Evolutionary conservation across 2,329 filamentous ascomycete species (phyloP).

Genomic region (Phoma herbarum): DNA sequence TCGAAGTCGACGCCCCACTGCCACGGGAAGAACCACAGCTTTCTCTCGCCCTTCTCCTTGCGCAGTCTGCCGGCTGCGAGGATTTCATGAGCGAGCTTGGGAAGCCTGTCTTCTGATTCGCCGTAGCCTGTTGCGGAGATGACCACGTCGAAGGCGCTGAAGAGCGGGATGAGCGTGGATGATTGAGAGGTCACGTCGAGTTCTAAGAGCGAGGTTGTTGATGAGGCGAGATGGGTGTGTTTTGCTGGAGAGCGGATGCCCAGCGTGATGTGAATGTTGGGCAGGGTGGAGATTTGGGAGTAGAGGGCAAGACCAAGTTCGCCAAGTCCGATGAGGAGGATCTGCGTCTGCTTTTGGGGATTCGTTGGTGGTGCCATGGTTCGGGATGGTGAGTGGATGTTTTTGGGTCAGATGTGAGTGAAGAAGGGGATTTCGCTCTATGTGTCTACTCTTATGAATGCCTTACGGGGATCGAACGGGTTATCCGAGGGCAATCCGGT

Average conservation of each 20-base stretch:
- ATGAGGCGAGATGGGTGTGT: slow-evolving; percentile 38
- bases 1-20: slow-evolving; percentile 80
- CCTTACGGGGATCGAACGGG: no score
- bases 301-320: slow-evolving; percentile 70
- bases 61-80: slow-evolving; percentile 54
- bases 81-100: slow-evolving; percentile 65
- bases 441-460: no score
- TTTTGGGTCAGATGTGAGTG: no score
- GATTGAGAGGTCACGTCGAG: slow-evolving; percentile 57
- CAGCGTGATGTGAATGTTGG: slow-evolving; percentile 59
- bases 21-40: slow-evolving; percentile 69
- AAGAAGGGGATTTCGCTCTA: no score
- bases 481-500: no score
- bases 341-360: slow-evolving; percentile 21
- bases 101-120: slow-evolving; percentile 41
- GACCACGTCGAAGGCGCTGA: slow-evolving; percentile 60
- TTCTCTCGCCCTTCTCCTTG: neutral
- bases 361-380: neutral
- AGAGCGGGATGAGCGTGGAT: slow-evolving; percentile 44
- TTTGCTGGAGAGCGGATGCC: slow-evolving; percentile 63
- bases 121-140: slow-evolving; percentile 69
- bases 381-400: neutral
- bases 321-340: slow-evolving; percentile 72
- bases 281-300: slow-evolving; percentile 59
- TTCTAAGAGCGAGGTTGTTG: slow-evolving; percentile 46